Percentiles rank a stretch among this genome's conserved stretches.
These are phyloP conservation scores for Starmerella apicola DNA, from an alignment of 805 yeast species.

Conservation along the genomic window DNA sequence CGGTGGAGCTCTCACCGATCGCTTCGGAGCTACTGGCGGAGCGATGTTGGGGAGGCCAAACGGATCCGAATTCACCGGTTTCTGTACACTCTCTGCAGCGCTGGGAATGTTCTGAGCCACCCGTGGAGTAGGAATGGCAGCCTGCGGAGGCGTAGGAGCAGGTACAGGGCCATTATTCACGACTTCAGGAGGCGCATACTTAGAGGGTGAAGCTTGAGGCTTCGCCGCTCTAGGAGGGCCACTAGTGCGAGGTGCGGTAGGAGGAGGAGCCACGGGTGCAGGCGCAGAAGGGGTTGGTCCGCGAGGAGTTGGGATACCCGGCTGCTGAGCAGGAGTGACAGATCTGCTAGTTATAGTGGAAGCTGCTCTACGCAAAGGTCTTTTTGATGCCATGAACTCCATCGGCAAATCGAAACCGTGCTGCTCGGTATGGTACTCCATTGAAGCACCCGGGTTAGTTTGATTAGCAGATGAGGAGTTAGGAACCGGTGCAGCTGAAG, in stretches of 20 bases:
- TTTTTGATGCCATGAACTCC: slow-evolving; percentile 23
- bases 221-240: neutral
- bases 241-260: slow-evolving; percentile 2
- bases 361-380: slow-evolving; percentile 17
- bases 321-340: slow-evolving; percentile 7
- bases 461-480: no score
- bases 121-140: slow-evolving; percentile 2
- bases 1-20: slow-evolving; percentile 2
- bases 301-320: slow-evolving; percentile 3
- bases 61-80: slow-evolving; percentile 17
- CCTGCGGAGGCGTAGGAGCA: neutral
- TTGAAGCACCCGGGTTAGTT: no score
- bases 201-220: slow-evolving; percentile 1
- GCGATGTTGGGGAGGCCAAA: slow-evolving; percentile 18
- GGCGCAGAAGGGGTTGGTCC: slow-evolving; percentile 2
- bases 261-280: neutral
- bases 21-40: neutral
- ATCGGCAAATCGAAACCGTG: slow-evolving; percentile 28
- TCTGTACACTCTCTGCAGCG: neutral
- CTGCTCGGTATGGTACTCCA: slow-evolving; percentile 20
- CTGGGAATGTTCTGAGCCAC: neutral
- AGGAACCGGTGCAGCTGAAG: no score
- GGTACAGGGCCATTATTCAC: neutral
- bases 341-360: slow-evolving; percentile 5
- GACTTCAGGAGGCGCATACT: slow-evolving; percentile 8